Evolutionary conservation across 352 stramenopile genomes (phyloP).

Genomic region (Globisporangium parvum): DNA sequence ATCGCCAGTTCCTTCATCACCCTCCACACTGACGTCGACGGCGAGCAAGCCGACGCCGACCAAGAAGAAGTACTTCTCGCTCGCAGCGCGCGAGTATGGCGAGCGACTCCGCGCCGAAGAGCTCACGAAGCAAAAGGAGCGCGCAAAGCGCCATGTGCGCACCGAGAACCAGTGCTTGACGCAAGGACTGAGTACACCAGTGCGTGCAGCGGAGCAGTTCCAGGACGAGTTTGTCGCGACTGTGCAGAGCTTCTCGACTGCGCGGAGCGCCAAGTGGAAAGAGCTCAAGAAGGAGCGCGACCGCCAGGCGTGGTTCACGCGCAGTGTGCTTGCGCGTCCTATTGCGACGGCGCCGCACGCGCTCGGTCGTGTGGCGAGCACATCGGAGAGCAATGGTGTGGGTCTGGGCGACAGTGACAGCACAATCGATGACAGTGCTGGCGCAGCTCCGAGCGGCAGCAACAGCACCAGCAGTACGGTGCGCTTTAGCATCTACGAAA

Average conservation of each 20-base stretch:
- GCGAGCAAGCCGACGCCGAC: background rate
- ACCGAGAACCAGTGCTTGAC: conserved; percentile 46
- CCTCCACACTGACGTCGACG: background rate
- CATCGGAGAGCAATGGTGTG: background rate
- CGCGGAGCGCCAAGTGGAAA: conserved; percentile 39
- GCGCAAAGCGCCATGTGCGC: conserved; percentile 22
- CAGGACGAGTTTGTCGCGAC: conserved; percentile 61
- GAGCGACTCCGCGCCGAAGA: conserved; percentile 29
- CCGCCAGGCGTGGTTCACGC: conserved; percentile 28
- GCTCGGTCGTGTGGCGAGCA: conserved; percentile 2
- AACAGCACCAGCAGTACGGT: conserved; percentile 1
- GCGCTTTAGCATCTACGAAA: conserved; percentile 32
- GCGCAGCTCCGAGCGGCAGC: background rate
- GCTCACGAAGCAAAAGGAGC: conserved; percentile 26
- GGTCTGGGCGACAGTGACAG: background rate
- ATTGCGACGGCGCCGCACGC: conserved; percentile 25
- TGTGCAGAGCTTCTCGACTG: conserved; percentile 40
- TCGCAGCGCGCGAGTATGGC: conserved; percentile 49
- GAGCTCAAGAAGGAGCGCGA: conserved; percentile 41
- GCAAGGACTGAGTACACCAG: conserved; percentile 26
- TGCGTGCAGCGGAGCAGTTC: conserved; percentile 39
- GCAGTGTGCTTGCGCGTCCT: conserved; percentile 27
- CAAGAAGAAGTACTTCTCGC: conserved; percentile 44
- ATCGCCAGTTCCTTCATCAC: background rate
- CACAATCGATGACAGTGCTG: too few relatives aligned